These are phyloP conservation scores for Gynochthodes officinalis DNA, from an alignment of 257 asterid species.

Conservation along the genomic window DNA sequence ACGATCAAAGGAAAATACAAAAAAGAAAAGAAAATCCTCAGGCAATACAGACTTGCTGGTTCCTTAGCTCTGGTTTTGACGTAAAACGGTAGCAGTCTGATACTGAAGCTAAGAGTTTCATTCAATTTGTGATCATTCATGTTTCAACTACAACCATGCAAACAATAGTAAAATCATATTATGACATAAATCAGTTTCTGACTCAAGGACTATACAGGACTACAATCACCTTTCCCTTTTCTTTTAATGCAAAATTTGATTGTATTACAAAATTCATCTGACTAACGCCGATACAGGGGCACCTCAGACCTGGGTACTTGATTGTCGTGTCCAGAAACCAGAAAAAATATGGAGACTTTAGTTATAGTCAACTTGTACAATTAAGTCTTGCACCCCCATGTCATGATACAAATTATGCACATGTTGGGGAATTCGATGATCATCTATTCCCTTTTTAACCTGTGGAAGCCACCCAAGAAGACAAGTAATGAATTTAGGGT, in stretches of 20 bases:
- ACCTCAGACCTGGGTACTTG: neutral
- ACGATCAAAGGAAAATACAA: too few relatives aligned
- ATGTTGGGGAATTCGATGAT: conserved; percentile 55
- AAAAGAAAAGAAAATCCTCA: too few relatives aligned
- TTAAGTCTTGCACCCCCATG: conserved; percentile 77
- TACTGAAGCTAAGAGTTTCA: neutral
- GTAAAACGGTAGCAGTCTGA: neutral
- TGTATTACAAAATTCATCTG: too few relatives aligned
- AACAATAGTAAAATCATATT: neutral
- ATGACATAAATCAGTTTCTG: neutral
- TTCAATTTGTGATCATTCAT: neutral
- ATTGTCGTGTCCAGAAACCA: neutral
- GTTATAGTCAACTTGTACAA: conserved; percentile 58
- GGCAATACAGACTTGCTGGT: too few relatives aligned
- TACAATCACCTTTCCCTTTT: neutral
- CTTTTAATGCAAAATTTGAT: neutral
- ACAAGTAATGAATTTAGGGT: neutral
- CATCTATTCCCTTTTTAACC: conserved; percentile 78
- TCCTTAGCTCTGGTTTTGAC: too few relatives aligned
- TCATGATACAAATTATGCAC: conserved; percentile 83
- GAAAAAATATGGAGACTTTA: conserved; percentile 12
- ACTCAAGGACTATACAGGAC: neutral
- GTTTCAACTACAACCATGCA: neutral
- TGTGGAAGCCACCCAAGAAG: conserved; percentile 24
- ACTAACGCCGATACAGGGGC: neutral